Evolutionary conservation across 129 eudicot species (phyloP).

Genomic region (Chrysanthemum lavandulifolium): DNA sequence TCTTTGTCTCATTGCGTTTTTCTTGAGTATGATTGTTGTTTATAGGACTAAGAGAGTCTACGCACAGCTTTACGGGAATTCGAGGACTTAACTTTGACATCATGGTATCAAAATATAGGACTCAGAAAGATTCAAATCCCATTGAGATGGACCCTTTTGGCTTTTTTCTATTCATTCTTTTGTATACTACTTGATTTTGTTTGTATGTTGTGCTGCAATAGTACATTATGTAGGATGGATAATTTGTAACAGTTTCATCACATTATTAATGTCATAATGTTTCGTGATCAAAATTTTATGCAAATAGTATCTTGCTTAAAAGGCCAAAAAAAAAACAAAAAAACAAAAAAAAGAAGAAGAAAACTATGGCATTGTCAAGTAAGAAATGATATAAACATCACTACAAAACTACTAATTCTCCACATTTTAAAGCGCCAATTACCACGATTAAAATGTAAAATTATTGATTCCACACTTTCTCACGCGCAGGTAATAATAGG

Average conservation of each 20-base stretch:
- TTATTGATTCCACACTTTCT: too few relatives aligned
- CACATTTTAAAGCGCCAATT: too few relatives aligned
- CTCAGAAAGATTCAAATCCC: slow-evolving; percentile 15
- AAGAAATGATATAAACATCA: too few relatives aligned
- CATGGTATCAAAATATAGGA: background rate
- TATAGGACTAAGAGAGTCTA: slow-evolving; percentile 68
- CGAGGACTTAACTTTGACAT: slow-evolving; percentile 11
- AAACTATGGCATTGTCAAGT: too few relatives aligned
- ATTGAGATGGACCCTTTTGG: slow-evolving; percentile 24
- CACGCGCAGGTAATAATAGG: too few relatives aligned
- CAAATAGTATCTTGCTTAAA: background rate
- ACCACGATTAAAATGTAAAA: too few relatives aligned
- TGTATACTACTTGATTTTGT: slow-evolving; percentile 15
- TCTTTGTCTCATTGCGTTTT: slow-evolving; percentile 51
- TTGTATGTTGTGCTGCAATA: slow-evolving; percentile 20
- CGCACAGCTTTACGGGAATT: slow-evolving; percentile 45
- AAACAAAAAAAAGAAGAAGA: too few relatives aligned
- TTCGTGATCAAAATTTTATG: background rate
- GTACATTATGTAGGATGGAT: slow-evolving; percentile 12
- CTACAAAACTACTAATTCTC: too few relatives aligned
- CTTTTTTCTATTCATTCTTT: slow-evolving; percentile 21
- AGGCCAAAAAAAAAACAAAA: too few relatives aligned
- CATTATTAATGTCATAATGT: background rate
- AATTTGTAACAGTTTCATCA: slow-evolving; percentile 4
- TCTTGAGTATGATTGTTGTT: slow-evolving; percentile 57